Conservation (phyloP, 371 early-diverging fungal genomes). For the Zancudomyces culisetae region DNA sequence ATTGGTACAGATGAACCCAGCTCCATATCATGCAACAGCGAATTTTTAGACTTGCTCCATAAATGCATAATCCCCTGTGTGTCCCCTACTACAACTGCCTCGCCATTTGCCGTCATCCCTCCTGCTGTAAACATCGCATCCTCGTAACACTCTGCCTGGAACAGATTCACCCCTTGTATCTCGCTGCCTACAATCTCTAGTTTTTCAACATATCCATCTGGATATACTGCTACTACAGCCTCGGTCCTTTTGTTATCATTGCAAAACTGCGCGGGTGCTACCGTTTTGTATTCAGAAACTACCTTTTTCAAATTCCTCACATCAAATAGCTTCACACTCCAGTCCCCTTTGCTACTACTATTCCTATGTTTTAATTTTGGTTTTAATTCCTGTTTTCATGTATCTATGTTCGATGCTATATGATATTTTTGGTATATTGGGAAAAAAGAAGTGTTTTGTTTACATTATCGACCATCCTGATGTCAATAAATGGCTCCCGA, state of each 20-base stretch:
- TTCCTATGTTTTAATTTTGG: neutral
- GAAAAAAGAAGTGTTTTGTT: neutral
- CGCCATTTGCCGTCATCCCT: constrained; percentile 10
- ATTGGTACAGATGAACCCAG: neutral
- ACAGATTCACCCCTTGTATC: neutral
- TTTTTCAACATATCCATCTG: constrained; percentile 23
- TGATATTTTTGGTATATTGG: too few species aligned
- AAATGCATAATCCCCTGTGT: constrained; percentile 16
- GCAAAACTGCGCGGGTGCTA: constrained; percentile 46
- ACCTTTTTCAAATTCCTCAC: constrained; percentile 45
- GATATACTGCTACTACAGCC: constrained; percentile 39
- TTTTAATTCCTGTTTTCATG: too few species aligned
- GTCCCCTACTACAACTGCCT: constrained; percentile 13
- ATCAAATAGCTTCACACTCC: constrained; percentile 67
- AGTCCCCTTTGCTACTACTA: constrained; percentile 28
- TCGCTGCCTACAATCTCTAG: constrained; percentile 4
- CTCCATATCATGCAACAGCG: neutral
- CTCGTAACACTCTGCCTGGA: neutral
- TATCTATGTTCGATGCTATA: too few species aligned
- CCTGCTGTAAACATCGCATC: constrained; percentile 10
- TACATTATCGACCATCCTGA: constrained; percentile 3
- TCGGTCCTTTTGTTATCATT: constrained; percentile 48
- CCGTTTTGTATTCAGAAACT: constrained; percentile 35
- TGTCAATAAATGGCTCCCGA: constrained; percentile 1
- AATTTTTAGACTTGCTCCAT: constrained; percentile 11